Evolutionary conservation across 768 basidiomycete genomes (phyloP), one percentile per base, ranked within the genome.

Genomic region (Leccinum rimulosum): DNA sequence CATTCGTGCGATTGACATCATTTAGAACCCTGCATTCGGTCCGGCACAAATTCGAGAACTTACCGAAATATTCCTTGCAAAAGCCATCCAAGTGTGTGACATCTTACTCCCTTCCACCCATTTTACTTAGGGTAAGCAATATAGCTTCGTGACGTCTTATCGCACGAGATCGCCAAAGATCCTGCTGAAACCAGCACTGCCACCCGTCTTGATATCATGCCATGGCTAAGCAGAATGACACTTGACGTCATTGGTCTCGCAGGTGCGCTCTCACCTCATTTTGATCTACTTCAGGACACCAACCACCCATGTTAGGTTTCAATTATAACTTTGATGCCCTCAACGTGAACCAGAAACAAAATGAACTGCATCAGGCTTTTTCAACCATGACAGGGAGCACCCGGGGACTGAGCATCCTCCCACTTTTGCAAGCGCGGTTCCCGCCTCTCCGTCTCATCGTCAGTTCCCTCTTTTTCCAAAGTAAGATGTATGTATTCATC

Each of bases 11-110:
- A 33, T 33, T 52, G 30, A 48, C 19, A 5, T 40, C 47, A 12
- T 45, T 30, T 19, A 77, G 86, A 87, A 86, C 61, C 85, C 86
- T 19, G 85, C 86, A 0, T 88, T 89, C 64, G 84, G 85, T 1
- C 76, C 77, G 4, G 71, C 80, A 5, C 84, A 86, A 63, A 78
- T 87, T 40, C 76, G 85, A 3, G 81, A 80, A 51, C 66, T 87
- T 15, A 84, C 83, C 0, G 76, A 77, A 15, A 80, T 85, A 11
- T 87, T 87, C 57, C 59, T 82, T 2, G 78, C 80, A 9, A 87
- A 86, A 66, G 73, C 86, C 0, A 62, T 79, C 0, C 71, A 81
- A 68, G 85, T 83, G 64, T 31, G 61, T 17, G 3, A 43, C 15
- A 10, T 22, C 49, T 3, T 14, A 19, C 11, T 22, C 25, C n/a